Evolutionary conservation across 192 early-diverging fungal species (phyloP).

Genomic region (Coemansia guatemalensis): DNA sequence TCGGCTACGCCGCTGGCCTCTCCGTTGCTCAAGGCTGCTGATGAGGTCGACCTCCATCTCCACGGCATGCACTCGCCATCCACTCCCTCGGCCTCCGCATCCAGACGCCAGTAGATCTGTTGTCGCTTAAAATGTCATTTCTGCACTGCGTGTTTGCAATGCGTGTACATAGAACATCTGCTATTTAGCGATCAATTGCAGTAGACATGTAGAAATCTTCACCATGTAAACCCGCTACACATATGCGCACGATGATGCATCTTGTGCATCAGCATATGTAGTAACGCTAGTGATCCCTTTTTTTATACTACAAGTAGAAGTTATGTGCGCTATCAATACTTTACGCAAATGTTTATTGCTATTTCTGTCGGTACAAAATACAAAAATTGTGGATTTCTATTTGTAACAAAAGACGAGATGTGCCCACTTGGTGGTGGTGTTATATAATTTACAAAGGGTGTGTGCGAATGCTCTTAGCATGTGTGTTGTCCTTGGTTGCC

Average conservation of each 20-base stretch:
- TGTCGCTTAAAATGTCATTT: not conserved
- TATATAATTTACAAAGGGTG: constrained; percentile 13
- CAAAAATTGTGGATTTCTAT: not conserved
- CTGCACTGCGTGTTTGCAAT: not conserved
- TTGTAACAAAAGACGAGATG: not conserved
- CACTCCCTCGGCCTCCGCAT: not conserved
- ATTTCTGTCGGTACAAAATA: not conserved
- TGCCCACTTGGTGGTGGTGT: not conserved
- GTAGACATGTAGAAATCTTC: not conserved
- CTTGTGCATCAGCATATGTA: not conserved
- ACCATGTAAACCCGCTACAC: not conserved
- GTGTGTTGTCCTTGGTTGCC: not conserved
- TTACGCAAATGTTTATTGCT: not conserved
- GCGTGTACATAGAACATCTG: not conserved
- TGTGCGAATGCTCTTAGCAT: constrained; percentile 1
- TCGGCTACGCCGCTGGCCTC: constrained; percentile 23
- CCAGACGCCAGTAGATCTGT: not conserved
- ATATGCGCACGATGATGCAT: not conserved
- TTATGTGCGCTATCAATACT: not conserved
- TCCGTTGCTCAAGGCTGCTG: constrained; percentile 28
- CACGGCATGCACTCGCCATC: not conserved
- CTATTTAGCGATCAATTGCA: not conserved
- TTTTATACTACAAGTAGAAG: too few species aligned
- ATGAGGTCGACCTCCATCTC: constrained; percentile 3
- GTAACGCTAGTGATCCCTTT: not conserved